A percentile compares a stretch with the other conserved stretches of the same genome.
These are phyloP conservation scores for Starmerella apis DNA, from an alignment of 805 yeast species.

Conservation along the genomic window DNA sequence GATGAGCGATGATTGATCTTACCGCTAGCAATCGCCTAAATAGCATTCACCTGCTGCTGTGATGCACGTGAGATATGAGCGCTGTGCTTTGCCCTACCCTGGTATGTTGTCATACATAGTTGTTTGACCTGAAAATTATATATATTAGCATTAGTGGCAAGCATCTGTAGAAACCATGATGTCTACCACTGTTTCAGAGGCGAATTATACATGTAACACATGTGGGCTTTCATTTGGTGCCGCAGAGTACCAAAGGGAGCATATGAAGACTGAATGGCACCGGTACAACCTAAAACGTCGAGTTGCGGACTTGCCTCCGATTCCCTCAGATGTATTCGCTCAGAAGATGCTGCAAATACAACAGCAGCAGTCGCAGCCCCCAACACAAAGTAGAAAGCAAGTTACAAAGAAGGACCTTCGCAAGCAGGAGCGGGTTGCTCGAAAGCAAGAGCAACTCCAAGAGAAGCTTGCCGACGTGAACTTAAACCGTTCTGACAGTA, in stretches of 20 bases:
- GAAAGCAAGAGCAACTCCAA: slow-evolving; percentile 13
- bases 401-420: slow-evolving; percentile 33
- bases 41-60: background rate
- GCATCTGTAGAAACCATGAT: background rate
- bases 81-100: slow-evolving; percentile 4
- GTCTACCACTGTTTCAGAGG: slow-evolving; percentile 6
- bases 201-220: slow-evolving; percentile 67
- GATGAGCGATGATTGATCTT: no score
- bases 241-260: slow-evolving; percentile 78
- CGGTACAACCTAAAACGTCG: slow-evolving; percentile 89
- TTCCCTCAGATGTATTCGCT: slow-evolving; percentile 57
- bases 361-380: slow-evolving; percentile 28
- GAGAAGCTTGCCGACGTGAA: slow-evolving; percentile 5
- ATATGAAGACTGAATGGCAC: slow-evolving; percentile 98
- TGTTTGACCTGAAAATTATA: background rate
- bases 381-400: slow-evolving; percentile 24
- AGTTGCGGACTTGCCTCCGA: slow-evolving; percentile 72
- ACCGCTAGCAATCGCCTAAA: background rate
- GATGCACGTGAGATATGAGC: background rate
- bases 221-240: slow-evolving; percentile 72
- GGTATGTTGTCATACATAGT: background rate
- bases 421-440: slow-evolving; percentile 27
- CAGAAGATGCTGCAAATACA: slow-evolving; percentile 43
- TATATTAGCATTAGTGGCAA: background rate
- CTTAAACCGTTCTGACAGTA: slow-evolving; percentile 6